Percentiles rank a stretch among this genome's conserved stretches.
These are phyloP conservation scores for Misopates orontium DNA, from an alignment of 257 asterid species.

Conservation along the genomic window DNA sequence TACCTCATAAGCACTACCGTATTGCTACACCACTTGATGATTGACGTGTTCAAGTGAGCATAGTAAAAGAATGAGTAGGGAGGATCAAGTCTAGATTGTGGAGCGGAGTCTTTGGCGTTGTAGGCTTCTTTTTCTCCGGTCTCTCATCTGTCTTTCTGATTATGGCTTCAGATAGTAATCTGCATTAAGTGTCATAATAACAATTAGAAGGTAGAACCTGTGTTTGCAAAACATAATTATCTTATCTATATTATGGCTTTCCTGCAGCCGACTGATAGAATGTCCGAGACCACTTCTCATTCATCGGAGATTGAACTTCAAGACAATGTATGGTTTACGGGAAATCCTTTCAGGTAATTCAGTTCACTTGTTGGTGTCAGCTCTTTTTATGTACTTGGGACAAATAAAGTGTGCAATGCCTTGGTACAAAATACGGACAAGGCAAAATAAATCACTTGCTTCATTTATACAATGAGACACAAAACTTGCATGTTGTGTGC, in stretches of 20 bases:
- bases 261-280: slow-evolving; percentile 60
- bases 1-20: no score
- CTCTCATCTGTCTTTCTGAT: not conserved
- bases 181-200: not conserved
- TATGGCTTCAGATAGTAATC: not conserved
- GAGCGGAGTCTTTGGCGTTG: no score
- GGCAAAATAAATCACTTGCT: no score
- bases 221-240: not conserved
- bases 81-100: no score
- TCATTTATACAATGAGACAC: no score
- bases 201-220: not conserved
- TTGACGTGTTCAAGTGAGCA: no score
- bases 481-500: no score
- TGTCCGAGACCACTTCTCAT: slow-evolving; percentile 54
- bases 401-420: no score
- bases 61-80: no score
- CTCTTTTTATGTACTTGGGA: not conserved
- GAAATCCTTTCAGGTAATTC: slow-evolving; percentile 60
- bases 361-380: slow-evolving; percentile 18
- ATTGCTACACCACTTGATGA: no score
- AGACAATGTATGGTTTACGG: slow-evolving; percentile 50
- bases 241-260: slow-evolving; percentile 16
- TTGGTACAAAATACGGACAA: no score
- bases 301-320: slow-evolving; percentile 53
- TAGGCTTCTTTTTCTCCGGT: not conserved